Evolutionary conservation across 2,329 filamentous ascomycete species (phyloP).

Genomic region (Fusarium pseudonygamai): DNA sequence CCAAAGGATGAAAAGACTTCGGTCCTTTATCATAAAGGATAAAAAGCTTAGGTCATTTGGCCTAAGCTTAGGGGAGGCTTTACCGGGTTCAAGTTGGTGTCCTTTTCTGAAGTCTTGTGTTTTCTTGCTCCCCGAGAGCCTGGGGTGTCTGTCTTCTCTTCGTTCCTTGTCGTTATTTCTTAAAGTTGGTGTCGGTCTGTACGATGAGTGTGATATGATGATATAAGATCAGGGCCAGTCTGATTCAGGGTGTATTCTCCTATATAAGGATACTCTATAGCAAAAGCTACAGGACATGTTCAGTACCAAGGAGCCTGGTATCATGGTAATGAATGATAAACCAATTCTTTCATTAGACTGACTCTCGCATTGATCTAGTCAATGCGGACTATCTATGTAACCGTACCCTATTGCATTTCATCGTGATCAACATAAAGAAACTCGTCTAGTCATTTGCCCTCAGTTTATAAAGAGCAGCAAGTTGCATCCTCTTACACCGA

Average conservation of each 20-base stretch:
- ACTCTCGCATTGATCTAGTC: neutral
- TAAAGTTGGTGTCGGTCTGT: neutral
- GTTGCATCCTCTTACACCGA: neutral
- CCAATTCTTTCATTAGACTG: constrained; percentile 4
- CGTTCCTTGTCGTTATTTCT: neutral
- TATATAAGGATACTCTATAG: constrained; percentile 3
- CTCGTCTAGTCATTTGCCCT: constrained; percentile 29
- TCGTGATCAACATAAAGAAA: constrained; percentile 31
- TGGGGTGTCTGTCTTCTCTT: neutral
- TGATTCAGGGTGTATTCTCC: neutral
- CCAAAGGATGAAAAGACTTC: neutral
- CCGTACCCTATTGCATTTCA: constrained; percentile 9
- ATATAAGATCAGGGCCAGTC: neutral
- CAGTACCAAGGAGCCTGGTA: neutral
- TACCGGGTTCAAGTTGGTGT: neutral
- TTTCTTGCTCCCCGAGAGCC: neutral
- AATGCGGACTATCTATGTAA: constrained; percentile 10
- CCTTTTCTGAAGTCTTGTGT: neutral
- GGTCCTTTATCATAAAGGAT: neutral
- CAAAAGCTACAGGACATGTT: neutral
- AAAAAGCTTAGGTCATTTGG: neutral
- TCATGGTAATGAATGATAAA: neutral
- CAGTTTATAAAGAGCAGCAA: constrained; percentile 6
- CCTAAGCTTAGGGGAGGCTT: neutral
- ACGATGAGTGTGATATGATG: neutral